These are phyloP conservation scores for Pholiota microspora DNA, from an alignment of 768 basidiomycete genomes.

Conservation along the genomic window DNA sequence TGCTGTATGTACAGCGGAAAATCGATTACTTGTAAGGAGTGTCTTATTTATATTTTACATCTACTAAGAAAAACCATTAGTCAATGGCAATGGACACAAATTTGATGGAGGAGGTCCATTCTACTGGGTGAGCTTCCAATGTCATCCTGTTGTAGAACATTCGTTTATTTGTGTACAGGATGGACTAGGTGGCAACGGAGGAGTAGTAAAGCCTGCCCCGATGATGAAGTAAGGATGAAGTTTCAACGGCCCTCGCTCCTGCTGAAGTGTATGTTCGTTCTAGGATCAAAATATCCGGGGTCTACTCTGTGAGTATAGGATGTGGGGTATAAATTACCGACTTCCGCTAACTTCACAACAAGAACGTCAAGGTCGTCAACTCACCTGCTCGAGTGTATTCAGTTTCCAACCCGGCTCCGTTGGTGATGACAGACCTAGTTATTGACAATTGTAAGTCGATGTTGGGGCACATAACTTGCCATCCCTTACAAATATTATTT, in stretches of 20 bases:
- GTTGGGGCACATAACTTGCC: background rate
- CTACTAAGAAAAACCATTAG: slow-evolving; percentile 13
- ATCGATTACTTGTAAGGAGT: slow-evolving; percentile 44
- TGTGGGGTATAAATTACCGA: background rate
- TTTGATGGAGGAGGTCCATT: slow-evolving; percentile 44
- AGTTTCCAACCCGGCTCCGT: slow-evolving; percentile 37
- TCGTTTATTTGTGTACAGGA: slow-evolving; percentile 24
- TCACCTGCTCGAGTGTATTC: slow-evolving; percentile 39
- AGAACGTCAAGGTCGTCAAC: slow-evolving; percentile 40
- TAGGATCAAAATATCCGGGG: slow-evolving; percentile 9
- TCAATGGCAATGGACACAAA: slow-evolving; percentile 40
- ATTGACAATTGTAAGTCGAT: slow-evolving; percentile 55
- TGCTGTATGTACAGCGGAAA: slow-evolving; percentile 38
- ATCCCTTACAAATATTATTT: background rate
- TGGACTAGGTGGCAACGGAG: slow-evolving; percentile 37
- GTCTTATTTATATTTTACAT: background rate
- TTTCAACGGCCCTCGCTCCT: background rate
- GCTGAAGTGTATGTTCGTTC: background rate
- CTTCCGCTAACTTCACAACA: background rate
- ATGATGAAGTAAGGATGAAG: slow-evolving; percentile 37
- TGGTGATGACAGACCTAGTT: slow-evolving; percentile 42
- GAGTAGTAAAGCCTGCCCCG: slow-evolving; percentile 40
- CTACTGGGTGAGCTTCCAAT: slow-evolving; percentile 32
- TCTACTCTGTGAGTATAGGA: background rate
- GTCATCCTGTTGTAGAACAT: no score